Percentiles rank a stretch among this genome's conserved stretches.
Conservation (phyloP, 1,284 basidiomycete genomes). For the Phlebopus sp. region DNA sequence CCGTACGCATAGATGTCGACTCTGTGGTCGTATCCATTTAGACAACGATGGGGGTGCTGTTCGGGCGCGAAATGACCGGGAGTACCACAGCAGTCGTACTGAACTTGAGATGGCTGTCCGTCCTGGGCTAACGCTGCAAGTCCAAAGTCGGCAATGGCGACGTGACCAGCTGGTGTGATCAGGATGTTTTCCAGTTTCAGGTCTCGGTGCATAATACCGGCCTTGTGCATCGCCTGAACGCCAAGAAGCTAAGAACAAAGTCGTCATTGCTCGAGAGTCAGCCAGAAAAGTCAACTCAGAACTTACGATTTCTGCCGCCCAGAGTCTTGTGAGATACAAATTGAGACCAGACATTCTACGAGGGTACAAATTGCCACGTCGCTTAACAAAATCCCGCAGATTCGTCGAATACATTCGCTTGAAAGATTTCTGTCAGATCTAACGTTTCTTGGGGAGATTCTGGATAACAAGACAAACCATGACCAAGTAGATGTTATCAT, state of each 20-base stretch:
- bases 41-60: neutral
- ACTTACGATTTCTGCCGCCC: conserved; percentile 1
- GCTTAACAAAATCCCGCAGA: neutral
- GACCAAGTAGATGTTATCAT: conserved; percentile 6
- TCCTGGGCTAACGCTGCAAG: conserved; percentile 1
- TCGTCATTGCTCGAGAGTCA: conserved; percentile 35
- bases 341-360: neutral
- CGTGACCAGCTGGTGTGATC: conserved; percentile 9
- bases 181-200: conserved; percentile 22
- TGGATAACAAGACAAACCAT: conserved; percentile 5
- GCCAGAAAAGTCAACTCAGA: conserved; percentile 39
- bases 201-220: conserved; percentile 37
- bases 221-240: conserved; percentile 54
- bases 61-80: neutral
- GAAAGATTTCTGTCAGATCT: neutral
- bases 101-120: conserved; percentile 7
- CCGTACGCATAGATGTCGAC: conserved; percentile 1
- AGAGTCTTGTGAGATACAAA: neutral
- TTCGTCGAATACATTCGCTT: neutral
- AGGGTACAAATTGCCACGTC: neutral
- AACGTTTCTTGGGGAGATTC: neutral
- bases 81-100: neutral
- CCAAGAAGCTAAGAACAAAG: conserved; percentile 31
- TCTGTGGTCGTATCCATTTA: neutral
- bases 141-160: conserved; percentile 14